These are phyloP conservation scores for Rhynchospora pubera DNA, from an alignment of 176 grass and related monocot species.

Conservation along the genomic window DNA sequence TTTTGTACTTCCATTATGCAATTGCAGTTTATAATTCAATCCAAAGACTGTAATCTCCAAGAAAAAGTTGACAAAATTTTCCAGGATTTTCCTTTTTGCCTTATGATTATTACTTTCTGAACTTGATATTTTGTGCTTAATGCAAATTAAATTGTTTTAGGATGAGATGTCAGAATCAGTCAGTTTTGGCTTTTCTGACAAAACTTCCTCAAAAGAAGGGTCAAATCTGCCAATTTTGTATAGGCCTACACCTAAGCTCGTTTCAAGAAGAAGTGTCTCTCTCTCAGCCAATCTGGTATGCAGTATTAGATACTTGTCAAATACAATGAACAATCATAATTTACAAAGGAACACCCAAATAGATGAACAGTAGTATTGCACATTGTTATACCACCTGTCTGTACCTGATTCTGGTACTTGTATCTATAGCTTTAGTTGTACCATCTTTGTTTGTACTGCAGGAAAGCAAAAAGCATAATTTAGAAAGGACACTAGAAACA, in stretches of 20 bases:
- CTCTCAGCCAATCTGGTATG: conserved; percentile 16
- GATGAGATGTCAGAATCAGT: conserved; percentile 15
- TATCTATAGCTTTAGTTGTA: neutral
- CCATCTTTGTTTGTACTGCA: neutral
- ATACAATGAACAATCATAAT: neutral
- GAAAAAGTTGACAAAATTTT: neutral
- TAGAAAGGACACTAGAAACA: neutral
- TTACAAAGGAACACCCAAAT: neutral
- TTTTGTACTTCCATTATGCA: neutral
- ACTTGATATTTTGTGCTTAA: neutral
- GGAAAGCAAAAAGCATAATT: neutral
- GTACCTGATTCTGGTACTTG: neutral
- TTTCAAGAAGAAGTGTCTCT: conserved; percentile 5
- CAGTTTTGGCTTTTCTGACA: neutral
- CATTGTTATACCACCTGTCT: neutral
- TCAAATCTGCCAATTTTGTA: conserved; percentile 14
- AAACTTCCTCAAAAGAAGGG: neutral
- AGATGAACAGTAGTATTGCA: neutral
- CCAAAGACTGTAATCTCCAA: neutral
- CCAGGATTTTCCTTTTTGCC: neutral
- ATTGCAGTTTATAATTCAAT: neutral
- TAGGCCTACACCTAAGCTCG: conserved; percentile 18
- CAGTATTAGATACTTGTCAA: neutral
- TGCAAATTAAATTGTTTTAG: conserved; percentile 13
- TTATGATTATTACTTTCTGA: neutral